A percentile compares a stretch with the other conserved stretches of the same genome.
Conservation (phyloP, 2,329 filamentous ascomycete genomes). For the Annulohypoxylon truncatum region DNA sequence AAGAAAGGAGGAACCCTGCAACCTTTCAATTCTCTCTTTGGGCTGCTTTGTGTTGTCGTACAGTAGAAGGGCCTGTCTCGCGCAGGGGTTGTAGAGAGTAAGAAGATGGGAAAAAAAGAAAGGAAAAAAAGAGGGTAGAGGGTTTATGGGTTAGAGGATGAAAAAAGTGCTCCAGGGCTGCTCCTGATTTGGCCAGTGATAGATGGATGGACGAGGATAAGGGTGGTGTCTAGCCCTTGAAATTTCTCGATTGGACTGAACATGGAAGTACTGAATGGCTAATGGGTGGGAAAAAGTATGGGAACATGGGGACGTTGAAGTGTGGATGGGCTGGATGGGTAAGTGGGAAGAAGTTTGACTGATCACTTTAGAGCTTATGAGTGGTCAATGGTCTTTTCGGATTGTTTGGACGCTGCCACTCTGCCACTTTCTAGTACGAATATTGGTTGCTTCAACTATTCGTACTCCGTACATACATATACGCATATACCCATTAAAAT, state of each 20-base stretch:
- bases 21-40: conserved; percentile 37
- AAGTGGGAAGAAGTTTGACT: conserved; percentile 21
- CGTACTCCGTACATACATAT: conserved; percentile 28
- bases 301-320: neutral
- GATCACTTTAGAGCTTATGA: conserved; percentile 32
- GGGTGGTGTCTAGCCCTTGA: conserved; percentile 36
- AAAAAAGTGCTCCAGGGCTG: conserved; percentile 27
- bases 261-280: conserved; percentile 9
- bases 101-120: conserved; percentile 16
- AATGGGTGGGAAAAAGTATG: neutral
- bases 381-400: conserved; percentile 33
- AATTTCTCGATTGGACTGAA: conserved; percentile 23
- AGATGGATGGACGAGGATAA: conserved; percentile 24
- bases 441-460: conserved; percentile 22
- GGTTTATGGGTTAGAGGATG: conserved; percentile 17
- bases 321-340: neutral
- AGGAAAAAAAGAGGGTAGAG: conserved; percentile 7
- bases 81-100: conserved; percentile 25
- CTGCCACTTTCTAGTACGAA: conserved; percentile 21
- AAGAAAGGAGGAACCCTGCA: conserved; percentile 28
- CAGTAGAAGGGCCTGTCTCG: conserved; percentile 20
- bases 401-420: conserved; percentile 22
- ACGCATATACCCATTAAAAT: conserved; percentile 6
- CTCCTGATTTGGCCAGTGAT: conserved; percentile 41
- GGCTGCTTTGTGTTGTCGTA: conserved; percentile 34